Evolutionary conservation across 176 grass and related monocot species (phyloP), one percentile per base, ranked within the genome.

Genomic region (Tillandsia fasciculata): DNA sequence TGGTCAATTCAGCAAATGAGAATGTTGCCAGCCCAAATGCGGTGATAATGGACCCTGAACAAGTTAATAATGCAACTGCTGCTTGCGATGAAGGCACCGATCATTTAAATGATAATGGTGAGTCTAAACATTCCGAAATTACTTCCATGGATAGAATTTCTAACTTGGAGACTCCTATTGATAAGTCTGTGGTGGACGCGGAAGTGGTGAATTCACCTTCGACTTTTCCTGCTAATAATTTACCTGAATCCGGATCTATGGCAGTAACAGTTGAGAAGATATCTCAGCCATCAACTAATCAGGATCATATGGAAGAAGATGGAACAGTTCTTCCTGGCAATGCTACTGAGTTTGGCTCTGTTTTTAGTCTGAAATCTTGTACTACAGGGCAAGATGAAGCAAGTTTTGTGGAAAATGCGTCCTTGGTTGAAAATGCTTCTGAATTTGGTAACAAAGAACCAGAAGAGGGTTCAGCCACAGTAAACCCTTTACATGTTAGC

Each of bases 361-460:
- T 51, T 64, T 50, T 64, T 3, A 28, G 64, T 51, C 61, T 74
- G 15, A 64, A 15, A 74, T 14, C 72, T 57, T 74, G 48, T 18
- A 76, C 9, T 48, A 52, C 51, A 13, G 11, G 52, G 14, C 23
- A 24, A 77, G 65, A 51, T 26, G 77, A 82, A 73, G 67, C 48
- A 76, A 18, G 26, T 18, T 50, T 67, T 48, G 72, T 24, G 53
- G 71, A 70, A 68, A 49, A 76, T 79, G 33, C 50, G 15, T 3
- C 69, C 49, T 77, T 66, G 79, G 65, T 71, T 67, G 70, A 79
- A 74, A 84, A 79, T 77, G 67, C 9, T 58, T 63, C 76, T 69
- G 82, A 64, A 64, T 61, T 54, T 52, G 64, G 48, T 9, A 1
- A 18, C 29, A 70, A 90, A 74, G 70, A 80, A 59, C 72, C 28